Evolutionary conservation across 768 basidiomycete genomes (phyloP).

Genomic region (Roridomyces roridus): DNA sequence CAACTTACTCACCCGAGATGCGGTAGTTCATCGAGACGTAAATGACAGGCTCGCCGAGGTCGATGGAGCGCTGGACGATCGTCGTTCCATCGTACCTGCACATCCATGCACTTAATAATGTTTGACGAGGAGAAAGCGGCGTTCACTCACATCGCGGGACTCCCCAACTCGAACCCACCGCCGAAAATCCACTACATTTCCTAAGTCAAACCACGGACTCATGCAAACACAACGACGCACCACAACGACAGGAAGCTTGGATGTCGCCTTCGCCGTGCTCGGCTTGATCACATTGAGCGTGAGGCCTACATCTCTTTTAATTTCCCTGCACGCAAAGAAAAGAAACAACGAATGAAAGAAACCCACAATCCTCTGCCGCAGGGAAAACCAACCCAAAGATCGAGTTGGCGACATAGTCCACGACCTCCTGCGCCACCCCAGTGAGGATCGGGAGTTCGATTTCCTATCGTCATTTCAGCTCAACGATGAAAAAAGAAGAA

Average conservation of each 20-base stretch:
- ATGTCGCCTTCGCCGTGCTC: slow-evolving; percentile 35
- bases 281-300: slow-evolving; percentile 56
- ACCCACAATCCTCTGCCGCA: slow-evolving; percentile 51
- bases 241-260: slow-evolving; percentile 55
- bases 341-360: slow-evolving; percentile 6
- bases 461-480: slow-evolving; percentile 9
- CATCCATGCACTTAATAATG: not conserved
- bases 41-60: slow-evolving; percentile 50
- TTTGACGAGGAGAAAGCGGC: not conserved
- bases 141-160: slow-evolving; percentile 19
- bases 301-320: slow-evolving; percentile 34
- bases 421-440: slow-evolving; percentile 33
- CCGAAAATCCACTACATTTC: slow-evolving; percentile 50
- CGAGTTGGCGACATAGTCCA: slow-evolving; percentile 36
- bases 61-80: slow-evolving; percentile 51
- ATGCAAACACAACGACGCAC: slow-evolving; percentile 34
- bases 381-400: slow-evolving; percentile 34
- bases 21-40: slow-evolving; percentile 62
- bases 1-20: slow-evolving; percentile 17
- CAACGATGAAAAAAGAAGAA: no score
- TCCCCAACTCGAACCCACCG: slow-evolving; percentile 37
- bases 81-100: slow-evolving; percentile 46
- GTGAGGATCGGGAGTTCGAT: slow-evolving; percentile 37
- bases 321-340: not conserved
- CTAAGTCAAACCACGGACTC: not conserved